Evolutionary conservation across 495 filamentous ascomycete species (phyloP), one percentile per base, ranked within the genome.

Genomic region (Xylaria venustula): DNA sequence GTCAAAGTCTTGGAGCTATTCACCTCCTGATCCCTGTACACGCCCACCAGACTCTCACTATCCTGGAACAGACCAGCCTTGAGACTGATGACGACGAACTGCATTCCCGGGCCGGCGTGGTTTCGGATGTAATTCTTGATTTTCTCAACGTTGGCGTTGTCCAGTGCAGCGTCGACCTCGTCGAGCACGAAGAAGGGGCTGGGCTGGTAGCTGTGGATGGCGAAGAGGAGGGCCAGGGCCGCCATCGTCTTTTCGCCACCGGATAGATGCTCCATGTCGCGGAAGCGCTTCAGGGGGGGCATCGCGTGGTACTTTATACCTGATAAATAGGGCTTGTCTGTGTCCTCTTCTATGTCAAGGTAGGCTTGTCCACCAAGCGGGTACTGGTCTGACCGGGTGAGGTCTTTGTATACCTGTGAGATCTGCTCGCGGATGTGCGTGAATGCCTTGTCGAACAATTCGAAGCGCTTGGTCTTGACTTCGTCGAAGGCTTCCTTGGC

Each of bases 201-300:
- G 2, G 94, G 94, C 73, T 96, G 91, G 78, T 92, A 98, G 32
- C 85, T 90, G 77, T 98, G 94, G 60, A 99, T 91, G 22, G 94
- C 93, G 67, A 99, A 98, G 7, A 99, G 85, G 54, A 99, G 80
- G 19, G 94, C 94, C 22, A 99, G 82, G 41, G 94, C 94, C 2
- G 94, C 94, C 88, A 99, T 99, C 14, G 95, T 97, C 83, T 98
- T 98, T 78, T 99, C 94, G 54, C 94, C 94, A 64, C 94, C 94
- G 11, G 91, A 96, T 22, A 99, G 83, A 70, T 96, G 93, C 74
- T 98, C 94, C 94, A 99, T 98, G 75, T 98, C 95, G 37, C 94
- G 85, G 86, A 98, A 99, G 54, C 94, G 92, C 78, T 99, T 99
- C 58, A 96, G 85, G 7, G 94, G 94, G 23, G 94, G 94, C 93